A percentile compares a stretch with the other conserved stretches of the same genome.
Conservation (phyloP, 2,329 filamentous ascomycete species). For the Colletotrichum lini region DNA sequence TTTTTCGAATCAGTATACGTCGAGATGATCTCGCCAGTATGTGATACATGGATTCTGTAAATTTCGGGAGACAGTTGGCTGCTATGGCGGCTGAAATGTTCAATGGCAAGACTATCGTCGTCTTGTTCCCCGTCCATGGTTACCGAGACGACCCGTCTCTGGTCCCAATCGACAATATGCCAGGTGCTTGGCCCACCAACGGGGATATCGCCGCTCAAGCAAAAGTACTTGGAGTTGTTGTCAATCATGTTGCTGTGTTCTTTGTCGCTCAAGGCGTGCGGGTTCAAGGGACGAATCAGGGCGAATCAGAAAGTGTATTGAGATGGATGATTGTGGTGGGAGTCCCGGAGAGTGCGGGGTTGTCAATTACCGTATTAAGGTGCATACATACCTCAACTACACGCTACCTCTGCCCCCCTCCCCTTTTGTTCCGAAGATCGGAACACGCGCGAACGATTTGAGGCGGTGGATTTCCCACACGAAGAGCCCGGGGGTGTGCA, state of each 20-base stretch:
- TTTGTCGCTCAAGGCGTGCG: too few species aligned
- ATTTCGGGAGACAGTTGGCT: conserved; percentile 42
- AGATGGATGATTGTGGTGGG: too few species aligned
- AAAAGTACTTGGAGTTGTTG: too few species aligned
- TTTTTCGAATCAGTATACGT: too few species aligned
- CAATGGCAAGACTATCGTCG: conserved; percentile 45
- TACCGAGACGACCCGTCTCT: conserved; percentile 49
- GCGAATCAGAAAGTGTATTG: too few species aligned
- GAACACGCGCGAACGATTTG: accelerated
- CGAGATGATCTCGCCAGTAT: conserved; percentile 48
- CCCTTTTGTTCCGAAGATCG: neutral
- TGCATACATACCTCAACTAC: too few species aligned
- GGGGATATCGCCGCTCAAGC: too few species aligned
- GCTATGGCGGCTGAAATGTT: conserved; percentile 46
- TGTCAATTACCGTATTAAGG: too few species aligned
- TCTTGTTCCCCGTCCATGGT: conserved; percentile 49
- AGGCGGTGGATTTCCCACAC: neutral
- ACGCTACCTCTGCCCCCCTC: neutral
- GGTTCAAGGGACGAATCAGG: too few species aligned
- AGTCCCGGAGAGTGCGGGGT: too few species aligned
- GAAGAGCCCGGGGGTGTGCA: neutral
- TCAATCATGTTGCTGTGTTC: too few species aligned
- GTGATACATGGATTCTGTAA: conserved; percentile 46
- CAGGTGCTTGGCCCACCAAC: conserved; percentile 47
- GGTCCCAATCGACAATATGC: conserved; percentile 48